phyloP scores from a whole-genome alignment of 1,284 basidiomycete species.

The Pseudozyma thailandica region DNA sequence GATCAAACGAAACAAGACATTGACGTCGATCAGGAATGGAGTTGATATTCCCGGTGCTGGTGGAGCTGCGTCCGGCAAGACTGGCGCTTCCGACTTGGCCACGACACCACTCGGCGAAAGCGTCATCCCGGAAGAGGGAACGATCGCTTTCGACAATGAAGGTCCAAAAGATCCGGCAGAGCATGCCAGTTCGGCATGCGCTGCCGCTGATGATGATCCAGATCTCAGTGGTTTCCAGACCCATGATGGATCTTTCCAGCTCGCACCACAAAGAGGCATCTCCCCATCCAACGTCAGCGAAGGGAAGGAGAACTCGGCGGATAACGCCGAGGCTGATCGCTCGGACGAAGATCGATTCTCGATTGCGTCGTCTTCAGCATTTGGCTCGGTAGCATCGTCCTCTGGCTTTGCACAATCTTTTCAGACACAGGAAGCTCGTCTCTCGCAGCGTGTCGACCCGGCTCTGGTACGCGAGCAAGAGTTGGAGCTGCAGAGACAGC shows the following conservation, averaged over 20 bases:
- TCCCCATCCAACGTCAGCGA: not conserved
- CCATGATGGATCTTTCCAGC: not conserved
- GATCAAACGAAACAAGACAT: conserved; percentile 57
- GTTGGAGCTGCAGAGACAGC: conserved; percentile 29
- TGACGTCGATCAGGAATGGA: conserved; percentile 14
- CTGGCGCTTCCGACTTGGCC: conserved; percentile 9
- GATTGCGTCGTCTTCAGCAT: conserved; percentile 46
- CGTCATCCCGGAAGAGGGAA: conserved; percentile 39
- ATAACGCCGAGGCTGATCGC: conserved; percentile 12
- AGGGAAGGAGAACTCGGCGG: conserved; percentile 4
- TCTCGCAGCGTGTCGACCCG: conserved; percentile 9
- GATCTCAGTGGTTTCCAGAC: conserved; percentile 1
- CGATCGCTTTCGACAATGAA: conserved; percentile 2
- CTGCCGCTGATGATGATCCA: conserved; percentile 1
- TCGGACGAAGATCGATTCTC: conserved; percentile 54
- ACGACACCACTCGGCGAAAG: conserved; percentile 23
- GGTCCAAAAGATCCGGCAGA: conserved; percentile 1
- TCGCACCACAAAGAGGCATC: not conserved
- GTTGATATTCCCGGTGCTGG: conserved; percentile 25
- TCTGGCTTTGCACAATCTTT: conserved; percentile 31
- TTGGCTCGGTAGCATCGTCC: conserved; percentile 42
- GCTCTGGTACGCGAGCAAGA: conserved; percentile 29
- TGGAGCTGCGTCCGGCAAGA: not conserved
- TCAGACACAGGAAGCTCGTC: conserved; percentile 10
- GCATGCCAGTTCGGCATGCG: conserved; percentile 10